A percentile compares a stretch with the other conserved stretches of the same genome.
Conservation (phyloP, 2,329 filamentous ascomycete species). For the Xylaria sp. region DNA sequence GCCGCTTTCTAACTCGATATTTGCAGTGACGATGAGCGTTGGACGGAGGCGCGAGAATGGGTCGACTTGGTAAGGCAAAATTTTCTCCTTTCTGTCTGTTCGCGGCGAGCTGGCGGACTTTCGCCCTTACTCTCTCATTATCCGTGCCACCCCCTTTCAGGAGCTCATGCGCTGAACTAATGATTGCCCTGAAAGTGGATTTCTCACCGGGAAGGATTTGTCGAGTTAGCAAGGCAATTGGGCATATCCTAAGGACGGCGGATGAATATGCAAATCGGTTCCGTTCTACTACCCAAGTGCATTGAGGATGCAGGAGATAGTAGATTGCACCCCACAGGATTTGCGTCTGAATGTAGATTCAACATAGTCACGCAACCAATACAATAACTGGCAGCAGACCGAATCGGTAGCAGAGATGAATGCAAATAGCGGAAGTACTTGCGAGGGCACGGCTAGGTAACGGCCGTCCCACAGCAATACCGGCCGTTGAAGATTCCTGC, state of each 20-base stretch:
- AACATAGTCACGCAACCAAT: neutral
- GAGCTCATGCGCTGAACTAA: constrained; percentile 1
- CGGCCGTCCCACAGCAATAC: neutral
- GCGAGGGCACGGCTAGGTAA: no score
- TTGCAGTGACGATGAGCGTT: constrained; percentile 51
- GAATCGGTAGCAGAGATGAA: no score
- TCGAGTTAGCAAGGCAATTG: constrained; percentile 57
- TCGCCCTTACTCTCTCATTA: neutral
- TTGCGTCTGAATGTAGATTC: neutral
- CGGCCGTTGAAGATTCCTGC: neutral
- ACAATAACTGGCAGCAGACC: no score
- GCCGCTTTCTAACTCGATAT: constrained; percentile 1
- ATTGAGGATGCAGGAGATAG: neutral
- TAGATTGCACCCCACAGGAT: neutral
- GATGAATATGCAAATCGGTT: neutral
- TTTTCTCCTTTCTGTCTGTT: neutral
- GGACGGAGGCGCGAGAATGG: constrained; percentile 60
- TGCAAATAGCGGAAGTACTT: no score
- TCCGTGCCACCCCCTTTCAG: neutral
- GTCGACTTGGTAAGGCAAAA: constrained; percentile 61
- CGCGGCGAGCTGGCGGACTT: neutral
- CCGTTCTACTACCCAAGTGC: neutral
- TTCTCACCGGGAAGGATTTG: constrained; percentile 53
- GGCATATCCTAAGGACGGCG: constrained; percentile 38
- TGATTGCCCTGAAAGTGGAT: constrained; percentile 51